Evolutionary conservation across 2,329 filamentous ascomycete genomes (phyloP), one percentile per base, ranked within the genome.

Genomic region (Pseudopyrenochaeta lycopersici): DNA sequence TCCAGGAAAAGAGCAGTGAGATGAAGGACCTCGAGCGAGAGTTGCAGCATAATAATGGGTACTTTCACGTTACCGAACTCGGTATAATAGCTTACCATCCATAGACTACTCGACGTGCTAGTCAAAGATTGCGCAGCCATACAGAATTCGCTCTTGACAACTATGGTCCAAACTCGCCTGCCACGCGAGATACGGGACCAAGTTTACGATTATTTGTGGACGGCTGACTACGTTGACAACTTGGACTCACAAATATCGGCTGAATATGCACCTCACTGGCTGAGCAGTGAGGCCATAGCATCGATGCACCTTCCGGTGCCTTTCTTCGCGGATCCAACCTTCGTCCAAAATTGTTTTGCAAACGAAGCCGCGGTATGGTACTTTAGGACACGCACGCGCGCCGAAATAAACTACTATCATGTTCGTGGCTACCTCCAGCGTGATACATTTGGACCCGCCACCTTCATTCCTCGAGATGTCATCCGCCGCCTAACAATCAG

Each of bases 141-240:
- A 3, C 20, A 49, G 27, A 32, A 36, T 11, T n/a, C 32, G 7
- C 39, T 32, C 21, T 35, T 53, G 4, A 42, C 46, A 17, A 20
- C 44, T 15, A 30, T 39, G 4, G 42, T 55, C 14, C 27, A 43
- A 12, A 15, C 20, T 14, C 20, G 38, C 18, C 42, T 57, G 3
- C 55, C 55, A 21, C 48, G 35, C 14, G 55, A 58, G 23, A 48
- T 58, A 15, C 44, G 55, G 17, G 45, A 58, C 35, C 31, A 55
- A 5, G 35, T 55, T 20, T 56, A 42, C 21, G 42, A 52, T 23
- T 11, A 32, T 39, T 42, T 58, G 30, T 58, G 48, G 56, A 39
- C 29, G 4, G 38, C 9, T 2, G 21, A 49, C 1, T 7, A 29
- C 14, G 7, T 55, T n/a, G 18, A 46, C 10, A n/a, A 27, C n/a